These are phyloP conservation scores for Stachybotrys echinatus DNA, from an alignment of 2,329 filamentous ascomycete genomes.

Conservation along the genomic window DNA sequence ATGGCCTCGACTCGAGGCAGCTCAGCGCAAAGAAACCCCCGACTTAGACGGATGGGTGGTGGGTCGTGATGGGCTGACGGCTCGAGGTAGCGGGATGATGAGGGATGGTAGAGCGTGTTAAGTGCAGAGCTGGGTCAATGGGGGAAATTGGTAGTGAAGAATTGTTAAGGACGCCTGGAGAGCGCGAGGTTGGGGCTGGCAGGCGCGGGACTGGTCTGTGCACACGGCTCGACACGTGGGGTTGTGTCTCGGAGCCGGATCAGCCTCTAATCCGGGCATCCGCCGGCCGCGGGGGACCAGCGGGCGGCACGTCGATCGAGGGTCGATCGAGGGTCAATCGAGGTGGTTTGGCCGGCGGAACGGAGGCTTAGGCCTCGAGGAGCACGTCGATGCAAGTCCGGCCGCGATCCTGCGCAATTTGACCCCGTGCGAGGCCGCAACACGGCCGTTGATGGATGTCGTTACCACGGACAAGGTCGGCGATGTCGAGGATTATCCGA, in stretches of 20 bases:
- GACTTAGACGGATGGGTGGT: constrained; percentile 9
- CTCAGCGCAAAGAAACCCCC: constrained; percentile 7
- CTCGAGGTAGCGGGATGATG: background rate
- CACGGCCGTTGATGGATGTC: background rate
- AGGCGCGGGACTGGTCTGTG: constrained; percentile 17
- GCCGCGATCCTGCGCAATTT: too few species aligned
- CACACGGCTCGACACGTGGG: constrained; percentile 10
- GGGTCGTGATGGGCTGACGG: constrained; percentile 12
- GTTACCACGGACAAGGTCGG: background rate
- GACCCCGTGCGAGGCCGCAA: too few species aligned
- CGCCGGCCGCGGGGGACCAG: too few species aligned
- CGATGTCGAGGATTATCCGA: constrained; percentile 22
- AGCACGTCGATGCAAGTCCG: too few species aligned
- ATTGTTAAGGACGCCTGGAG: constrained; percentile 19
- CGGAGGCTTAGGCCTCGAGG: too few species aligned
- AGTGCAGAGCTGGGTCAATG: constrained; percentile 18
- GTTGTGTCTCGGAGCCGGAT: constrained; percentile 4
- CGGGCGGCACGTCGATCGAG: too few species aligned
- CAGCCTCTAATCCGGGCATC: constrained; percentile 3
- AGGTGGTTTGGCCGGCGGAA: too few species aligned
- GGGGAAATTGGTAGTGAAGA: constrained; percentile 38
- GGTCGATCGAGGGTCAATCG: too few species aligned
- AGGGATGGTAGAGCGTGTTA: background rate
- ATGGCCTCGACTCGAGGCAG: too few species aligned
- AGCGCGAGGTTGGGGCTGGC: constrained; percentile 14